A percentile compares a stretch with the other conserved stretches of the same genome.
Evolutionary conservation across 177 flowering plant species (phyloP).

Genomic region (Vitis hybrid): DNA sequence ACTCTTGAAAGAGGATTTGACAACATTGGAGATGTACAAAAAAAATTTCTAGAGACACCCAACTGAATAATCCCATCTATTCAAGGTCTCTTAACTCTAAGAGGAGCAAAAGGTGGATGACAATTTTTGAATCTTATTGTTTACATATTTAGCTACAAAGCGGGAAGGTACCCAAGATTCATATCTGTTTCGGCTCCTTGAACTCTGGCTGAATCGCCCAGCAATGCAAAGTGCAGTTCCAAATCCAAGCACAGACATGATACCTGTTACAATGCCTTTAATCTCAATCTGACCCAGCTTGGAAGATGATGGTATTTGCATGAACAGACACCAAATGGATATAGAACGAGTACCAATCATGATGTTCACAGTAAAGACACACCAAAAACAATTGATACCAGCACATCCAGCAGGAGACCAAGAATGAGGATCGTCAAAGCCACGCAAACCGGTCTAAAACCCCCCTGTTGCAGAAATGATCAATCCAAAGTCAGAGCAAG

Average conservation of each 20-base stretch:
- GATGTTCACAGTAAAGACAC: conserved; percentile 79
- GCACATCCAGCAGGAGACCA: conserved; percentile 72
- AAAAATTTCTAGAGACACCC: too few relatives aligned
- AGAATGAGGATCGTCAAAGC: conserved; percentile 76
- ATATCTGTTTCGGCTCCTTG: conserved; percentile 49
- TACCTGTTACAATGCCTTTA: conserved; percentile 42
- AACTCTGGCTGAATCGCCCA: conserved; percentile 65
- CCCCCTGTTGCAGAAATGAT: conserved; percentile 39
- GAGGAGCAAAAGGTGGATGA: background rate
- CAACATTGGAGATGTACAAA: too few relatives aligned
- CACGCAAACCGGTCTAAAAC: conserved; percentile 75
- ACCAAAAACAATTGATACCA: conserved; percentile 80
- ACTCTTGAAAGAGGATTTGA: too few relatives aligned
- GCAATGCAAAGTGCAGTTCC: conserved; percentile 77
- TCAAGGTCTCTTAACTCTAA: background rate
- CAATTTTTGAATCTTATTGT: conserved; percentile 2
- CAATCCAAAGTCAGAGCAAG: background rate
- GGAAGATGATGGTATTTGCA: background rate
- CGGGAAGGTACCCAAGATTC: conserved; percentile 50
- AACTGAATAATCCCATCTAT: background rate
- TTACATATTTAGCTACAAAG: conserved; percentile 32
- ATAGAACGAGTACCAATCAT: conserved; percentile 55
- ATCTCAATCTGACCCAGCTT: background rate
- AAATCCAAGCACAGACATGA: conserved; percentile 74
- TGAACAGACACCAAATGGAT: background rate